Base-by-base conservation (phyloP, 2,329 filamentous ascomycete genomes). In the Penicillium sp. region DNA sequence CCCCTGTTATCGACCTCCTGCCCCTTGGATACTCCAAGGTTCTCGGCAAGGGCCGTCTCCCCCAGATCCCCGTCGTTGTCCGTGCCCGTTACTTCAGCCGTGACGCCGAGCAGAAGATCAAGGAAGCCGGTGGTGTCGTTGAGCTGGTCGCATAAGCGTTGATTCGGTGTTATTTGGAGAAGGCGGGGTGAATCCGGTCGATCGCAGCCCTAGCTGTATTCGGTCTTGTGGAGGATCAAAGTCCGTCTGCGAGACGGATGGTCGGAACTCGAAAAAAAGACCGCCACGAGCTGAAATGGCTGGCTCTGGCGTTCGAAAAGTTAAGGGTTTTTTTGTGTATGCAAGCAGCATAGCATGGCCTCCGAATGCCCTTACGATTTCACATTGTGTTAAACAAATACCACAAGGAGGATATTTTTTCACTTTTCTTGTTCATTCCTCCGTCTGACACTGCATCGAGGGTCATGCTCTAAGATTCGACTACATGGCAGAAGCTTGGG, bases 71-170 rank as follows among this genome's bases (percentile, higher is more conserved):
- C 57, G 72, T 98, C 62, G 86, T 98, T 64, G 89, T 98, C 57
- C 86, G 86, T 67, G 90, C 92, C 59, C 79, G 92, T 69, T 96
- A 88, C 77, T 85, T 98, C 73, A 88, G 82, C 79, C 84, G 85
- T 69, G 82, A 95, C 70, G 92, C 92, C 57, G 92, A 98, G 84
- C 79, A 86, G 76, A 98, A 98, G 85, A 95, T 98, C 74, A 94
- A 85, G 70, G 87, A 92, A 72, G 90, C 89, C 64, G 92, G 92
- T 71, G 90, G 90, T 73, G 85, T 95, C 65, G 77, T 94, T 64
- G 87, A 95, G 80, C 79, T 95, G 69, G 86, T 95, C 66, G 89
- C 88, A 74, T 95, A 84, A 77, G 63, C 56, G 58, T 51, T 53
- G 44, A 51, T 48, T 41, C 36, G 43, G 37, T 45, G 48, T 53